phyloP scores from a whole-genome alignment of 805 yeast species.

The Lipomyces spencermartinsiae region DNA sequence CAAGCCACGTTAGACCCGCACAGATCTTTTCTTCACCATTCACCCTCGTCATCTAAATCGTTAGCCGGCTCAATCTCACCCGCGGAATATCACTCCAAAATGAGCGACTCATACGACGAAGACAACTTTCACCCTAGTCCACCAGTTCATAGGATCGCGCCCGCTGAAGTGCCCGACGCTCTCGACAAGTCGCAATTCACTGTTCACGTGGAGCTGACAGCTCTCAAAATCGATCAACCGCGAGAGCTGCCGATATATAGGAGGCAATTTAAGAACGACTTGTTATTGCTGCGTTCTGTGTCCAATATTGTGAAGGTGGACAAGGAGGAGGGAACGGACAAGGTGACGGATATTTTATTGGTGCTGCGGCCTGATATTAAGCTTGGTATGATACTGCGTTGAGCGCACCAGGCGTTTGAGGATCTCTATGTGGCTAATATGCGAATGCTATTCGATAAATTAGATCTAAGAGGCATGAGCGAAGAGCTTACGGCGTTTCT shows the following conservation, averaged over 20 bases:
- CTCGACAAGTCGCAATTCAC: constrained; percentile 73
- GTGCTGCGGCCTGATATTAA: constrained; percentile 25
- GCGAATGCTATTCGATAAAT: background rate
- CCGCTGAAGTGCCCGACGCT: constrained; percentile 32
- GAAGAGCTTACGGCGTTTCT: constrained; percentile 55
- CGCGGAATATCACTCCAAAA: background rate
- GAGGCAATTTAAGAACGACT: constrained; percentile 62
- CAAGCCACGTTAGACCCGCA: background rate
- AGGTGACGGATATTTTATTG: constrained; percentile 29
- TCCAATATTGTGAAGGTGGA: constrained; percentile 66
- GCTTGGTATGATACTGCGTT: constrained; percentile 3
- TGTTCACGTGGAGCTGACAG: constrained; percentile 63
- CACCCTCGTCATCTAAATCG: background rate
- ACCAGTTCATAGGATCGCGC: background rate
- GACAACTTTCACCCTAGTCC: constrained; percentile 3
- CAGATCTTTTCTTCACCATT: background rate
- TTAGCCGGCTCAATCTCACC: background rate
- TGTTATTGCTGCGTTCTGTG: constrained; percentile 72
- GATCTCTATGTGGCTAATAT: background rate
- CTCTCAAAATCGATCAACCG: constrained; percentile 74
- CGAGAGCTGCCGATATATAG: constrained; percentile 63
- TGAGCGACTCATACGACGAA: background rate
- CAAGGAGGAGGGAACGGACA: constrained; percentile 46
- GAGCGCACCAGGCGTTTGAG: background rate
- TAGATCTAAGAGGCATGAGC: constrained; percentile 46